phyloP scores from a whole-genome alignment of 106 monocot species.

The Dioscorea alata region DNA sequence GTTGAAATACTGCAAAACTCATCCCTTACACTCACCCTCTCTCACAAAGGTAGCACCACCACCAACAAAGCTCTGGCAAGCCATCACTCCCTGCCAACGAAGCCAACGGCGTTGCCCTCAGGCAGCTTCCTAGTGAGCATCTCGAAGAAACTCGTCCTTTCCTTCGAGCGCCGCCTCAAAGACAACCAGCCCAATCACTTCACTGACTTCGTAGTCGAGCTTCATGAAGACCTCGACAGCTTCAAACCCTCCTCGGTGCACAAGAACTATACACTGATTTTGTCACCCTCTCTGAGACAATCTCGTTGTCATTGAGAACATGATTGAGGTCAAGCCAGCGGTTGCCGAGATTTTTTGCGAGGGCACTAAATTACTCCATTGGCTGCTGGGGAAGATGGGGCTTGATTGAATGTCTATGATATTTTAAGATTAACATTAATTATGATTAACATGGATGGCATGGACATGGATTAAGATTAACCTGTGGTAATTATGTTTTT shows the following conservation, averaged over 20 bases:
- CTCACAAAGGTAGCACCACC: no score
- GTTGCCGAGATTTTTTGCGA: constrained; percentile 74
- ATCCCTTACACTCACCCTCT: no score
- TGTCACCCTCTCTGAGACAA: constrained; percentile 72
- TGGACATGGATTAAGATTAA: no score
- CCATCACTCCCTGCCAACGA: no score
- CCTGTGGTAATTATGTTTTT: no score
- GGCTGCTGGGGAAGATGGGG: constrained; percentile 68
- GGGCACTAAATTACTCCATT: constrained; percentile 68
- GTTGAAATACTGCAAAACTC: no score
- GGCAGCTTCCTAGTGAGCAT: no score
- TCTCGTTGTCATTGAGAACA: constrained; percentile 71
- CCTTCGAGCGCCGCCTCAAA: constrained; percentile 93
- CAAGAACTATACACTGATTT: constrained; percentile 90
- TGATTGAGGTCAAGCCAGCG: constrained; percentile 72
- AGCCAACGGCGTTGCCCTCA: no score
- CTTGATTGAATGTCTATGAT: no score
- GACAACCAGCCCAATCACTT: constrained; percentile 81
- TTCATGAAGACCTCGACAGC: constrained; percentile 73
- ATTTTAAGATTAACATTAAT: no score
- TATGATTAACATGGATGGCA: no score
- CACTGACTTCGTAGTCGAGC: constrained; percentile 88
- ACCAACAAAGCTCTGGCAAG: no score
- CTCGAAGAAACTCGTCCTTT: constrained; percentile 84
- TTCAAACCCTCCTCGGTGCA: constrained; percentile 67